Percentiles rank a stretch among this genome's conserved stretches.
phyloP scores from a whole-genome alignment of 1,139 yeast species.

The Suhomyces ambrosiae region DNA sequence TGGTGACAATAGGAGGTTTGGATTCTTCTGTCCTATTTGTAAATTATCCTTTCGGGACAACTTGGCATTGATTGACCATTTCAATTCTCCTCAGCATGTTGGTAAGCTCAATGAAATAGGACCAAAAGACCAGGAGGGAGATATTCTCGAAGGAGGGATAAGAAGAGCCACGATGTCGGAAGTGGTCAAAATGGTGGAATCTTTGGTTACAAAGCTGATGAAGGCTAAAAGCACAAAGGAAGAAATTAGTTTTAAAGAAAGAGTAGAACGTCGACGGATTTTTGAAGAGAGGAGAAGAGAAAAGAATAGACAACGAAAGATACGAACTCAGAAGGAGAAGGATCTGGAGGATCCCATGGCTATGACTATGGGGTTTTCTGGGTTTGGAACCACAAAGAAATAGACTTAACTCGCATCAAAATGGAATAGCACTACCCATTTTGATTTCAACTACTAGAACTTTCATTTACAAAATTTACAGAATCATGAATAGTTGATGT shows the following conservation, averaged over 20 bases:
- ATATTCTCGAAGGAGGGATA: constrained; percentile 34
- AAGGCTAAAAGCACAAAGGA: constrained; percentile 15
- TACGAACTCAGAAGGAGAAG: not conserved
- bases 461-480: too few species aligned
- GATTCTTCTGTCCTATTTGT: constrained; percentile 82
- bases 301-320: constrained; percentile 26
- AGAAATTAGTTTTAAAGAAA: constrained; percentile 32
- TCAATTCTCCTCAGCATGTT: constrained; percentile 69
- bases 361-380: constrained; percentile 61
- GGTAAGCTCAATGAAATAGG: constrained; percentile 20
- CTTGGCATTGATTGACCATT: constrained; percentile 77
- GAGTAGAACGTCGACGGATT: constrained; percentile 45
- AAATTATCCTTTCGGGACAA: constrained; percentile 80
- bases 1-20: constrained; percentile 62
- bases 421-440: too few species aligned
- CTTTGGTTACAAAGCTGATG: constrained; percentile 30
- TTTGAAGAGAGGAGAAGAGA: constrained; percentile 42
- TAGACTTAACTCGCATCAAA: too few species aligned
- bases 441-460: too few species aligned
- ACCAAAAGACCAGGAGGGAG: constrained; percentile 33
- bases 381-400: constrained; percentile 43
- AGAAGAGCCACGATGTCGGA: constrained; percentile 35
- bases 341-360: constrained; percentile 30
- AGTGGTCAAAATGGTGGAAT: constrained; percentile 37
- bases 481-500: too few species aligned